A percentile compares a stretch with the other conserved stretches of the same genome.
These are phyloP conservation scores for Solanum corneliomulleri DNA, from an alignment of 257 asterid genomes.

Conservation along the genomic window DNA sequence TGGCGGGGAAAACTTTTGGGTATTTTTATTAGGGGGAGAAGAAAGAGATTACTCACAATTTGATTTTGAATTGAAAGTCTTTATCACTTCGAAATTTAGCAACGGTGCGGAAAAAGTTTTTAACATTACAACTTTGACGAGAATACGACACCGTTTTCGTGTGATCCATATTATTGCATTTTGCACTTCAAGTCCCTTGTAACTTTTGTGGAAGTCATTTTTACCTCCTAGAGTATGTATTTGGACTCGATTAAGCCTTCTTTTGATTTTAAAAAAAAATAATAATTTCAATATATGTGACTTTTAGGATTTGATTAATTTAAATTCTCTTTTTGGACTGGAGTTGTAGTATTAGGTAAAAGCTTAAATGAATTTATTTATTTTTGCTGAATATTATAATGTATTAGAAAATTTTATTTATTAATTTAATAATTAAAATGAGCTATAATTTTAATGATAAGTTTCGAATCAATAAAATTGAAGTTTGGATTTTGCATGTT, in stretches of 20 bases:
- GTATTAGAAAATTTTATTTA: not conserved
- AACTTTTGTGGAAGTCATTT: not conserved
- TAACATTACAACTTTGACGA: not conserved
- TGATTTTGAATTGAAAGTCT: not conserved
- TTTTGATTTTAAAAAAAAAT: too few species aligned
- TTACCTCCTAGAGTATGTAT: not conserved
- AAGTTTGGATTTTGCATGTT: too few species aligned
- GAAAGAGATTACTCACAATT: not conserved
- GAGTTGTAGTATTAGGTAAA: not conserved
- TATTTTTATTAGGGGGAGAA: not conserved
- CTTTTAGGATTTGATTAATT: not conserved
- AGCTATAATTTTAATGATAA: too few species aligned
- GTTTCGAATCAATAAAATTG: too few species aligned
- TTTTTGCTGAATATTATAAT: too few species aligned
- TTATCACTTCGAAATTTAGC: not conserved
- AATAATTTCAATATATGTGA: not conserved
- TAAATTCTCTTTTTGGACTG: not conserved
- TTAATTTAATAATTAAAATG: too few species aligned
- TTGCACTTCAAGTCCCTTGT: not conserved
- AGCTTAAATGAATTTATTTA: not conserved
- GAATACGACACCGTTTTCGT: not conserved
- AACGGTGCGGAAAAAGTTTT: not conserved
- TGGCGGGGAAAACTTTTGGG: constrained; percentile 23
- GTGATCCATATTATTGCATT: not conserved
- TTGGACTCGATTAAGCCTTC: not conserved